Conservation (phyloP, 1,139 yeast species). For the Magnusiomyces magnusii region DNA sequence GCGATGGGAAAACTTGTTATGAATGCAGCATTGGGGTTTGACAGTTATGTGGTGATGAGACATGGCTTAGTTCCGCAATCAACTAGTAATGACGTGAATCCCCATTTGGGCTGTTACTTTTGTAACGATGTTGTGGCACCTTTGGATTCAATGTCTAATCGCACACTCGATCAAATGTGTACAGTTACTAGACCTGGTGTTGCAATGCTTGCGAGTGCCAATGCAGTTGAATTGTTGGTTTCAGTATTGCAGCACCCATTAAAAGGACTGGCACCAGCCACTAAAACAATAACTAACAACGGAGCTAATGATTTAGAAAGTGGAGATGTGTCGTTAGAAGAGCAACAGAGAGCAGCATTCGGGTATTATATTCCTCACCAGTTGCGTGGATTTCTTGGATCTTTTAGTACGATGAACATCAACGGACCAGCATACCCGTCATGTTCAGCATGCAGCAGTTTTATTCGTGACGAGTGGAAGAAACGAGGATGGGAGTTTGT, state of each 20-base stretch:
- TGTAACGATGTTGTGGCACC: conserved; percentile 98
- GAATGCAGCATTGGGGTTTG: conserved; percentile 94
- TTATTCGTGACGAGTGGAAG: conserved; percentile 46
- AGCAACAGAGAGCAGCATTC: conserved; percentile 3
- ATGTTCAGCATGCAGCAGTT: conserved; percentile 79
- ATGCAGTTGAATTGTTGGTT: conserved; percentile 77
- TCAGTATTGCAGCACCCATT: conserved; percentile 63
- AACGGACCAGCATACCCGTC: conserved; percentile 62
- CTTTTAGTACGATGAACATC: conserved; percentile 55
- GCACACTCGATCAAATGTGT: conserved; percentile 96
- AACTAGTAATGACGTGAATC: conserved; percentile 9
- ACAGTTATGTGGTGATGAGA: conserved; percentile 84
- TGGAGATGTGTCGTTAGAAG: conserved; percentile 12
- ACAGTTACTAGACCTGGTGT: conserved; percentile 97
- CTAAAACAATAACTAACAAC: not conserved
- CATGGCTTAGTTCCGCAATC: conserved; percentile 50
- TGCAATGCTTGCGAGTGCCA: conserved; percentile 77
- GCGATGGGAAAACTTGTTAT: conserved; percentile 63
- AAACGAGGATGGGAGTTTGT: conserved; percentile 76
- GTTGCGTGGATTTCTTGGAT: conserved; percentile 70
- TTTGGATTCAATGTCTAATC: conserved; percentile 68
- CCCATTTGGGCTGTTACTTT: conserved; percentile 79
- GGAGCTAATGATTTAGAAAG: conserved; percentile 12
- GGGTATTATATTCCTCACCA: conserved; percentile 63
- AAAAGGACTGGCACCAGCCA: conserved; percentile 38